Conservation (phyloP, 192 early-diverging fungal genomes). For the Entophlyctis luteolus region DNA sequence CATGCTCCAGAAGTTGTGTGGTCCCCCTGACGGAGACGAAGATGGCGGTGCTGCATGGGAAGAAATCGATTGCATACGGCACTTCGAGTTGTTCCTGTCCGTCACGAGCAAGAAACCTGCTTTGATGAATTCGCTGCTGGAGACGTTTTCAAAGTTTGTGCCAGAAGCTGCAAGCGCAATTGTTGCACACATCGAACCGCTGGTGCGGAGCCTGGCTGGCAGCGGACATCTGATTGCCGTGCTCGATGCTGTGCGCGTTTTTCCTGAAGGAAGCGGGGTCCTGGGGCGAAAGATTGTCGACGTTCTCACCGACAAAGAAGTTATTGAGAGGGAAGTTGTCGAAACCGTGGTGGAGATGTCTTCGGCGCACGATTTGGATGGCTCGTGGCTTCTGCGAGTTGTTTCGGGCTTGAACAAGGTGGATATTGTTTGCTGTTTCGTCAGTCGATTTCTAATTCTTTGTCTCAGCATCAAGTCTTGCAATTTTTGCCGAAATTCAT, state of each 20-base stretch:
- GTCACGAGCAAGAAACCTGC: constrained; percentile 69
- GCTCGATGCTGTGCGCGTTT: constrained; percentile 45
- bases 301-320: constrained; percentile 60
- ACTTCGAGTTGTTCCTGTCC: constrained; percentile 73
- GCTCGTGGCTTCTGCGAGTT: constrained; percentile 66
- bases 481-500: constrained; percentile 60
- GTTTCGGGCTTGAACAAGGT: constrained; percentile 62
- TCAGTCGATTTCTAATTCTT: background rate
- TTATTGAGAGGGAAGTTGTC: constrained; percentile 50
- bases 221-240: constrained; percentile 46
- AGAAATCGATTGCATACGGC: constrained; percentile 61
- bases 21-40: constrained; percentile 18
- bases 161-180: constrained; percentile 49
- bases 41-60: constrained; percentile 34
- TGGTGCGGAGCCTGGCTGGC: constrained; percentile 63
- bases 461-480: constrained; percentile 50
- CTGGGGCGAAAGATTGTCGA: constrained; percentile 61
- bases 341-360: constrained; percentile 51
- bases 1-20: background rate
- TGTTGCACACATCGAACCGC: constrained; percentile 54
- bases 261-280: constrained; percentile 68
- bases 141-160: constrained; percentile 40
- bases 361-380: constrained; percentile 54
- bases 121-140: constrained; percentile 59
- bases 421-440: constrained; percentile 14